Base-by-base conservation (phyloP, 1,139 yeast genomes). In the Pichia sp. region DNA sequence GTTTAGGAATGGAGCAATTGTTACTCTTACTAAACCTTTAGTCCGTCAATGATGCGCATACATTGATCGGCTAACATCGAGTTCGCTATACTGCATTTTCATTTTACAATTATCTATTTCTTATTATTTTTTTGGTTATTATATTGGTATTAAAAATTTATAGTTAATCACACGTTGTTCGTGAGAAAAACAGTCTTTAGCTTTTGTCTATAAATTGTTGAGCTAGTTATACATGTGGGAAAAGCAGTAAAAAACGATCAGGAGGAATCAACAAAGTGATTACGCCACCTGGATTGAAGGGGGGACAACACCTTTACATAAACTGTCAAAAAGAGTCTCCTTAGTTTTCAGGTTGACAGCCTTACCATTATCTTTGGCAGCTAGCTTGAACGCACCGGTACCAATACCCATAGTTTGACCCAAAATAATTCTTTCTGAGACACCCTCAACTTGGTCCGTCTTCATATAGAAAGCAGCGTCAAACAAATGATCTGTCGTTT, bases 401-500 rank as follows among this genome's bases (percentile, higher is more conserved):
- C 99, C 99, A 62, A 95, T 85, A 55, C 88, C 82, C 97, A 93
- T 93, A 53, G 97, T 89, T 75, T 93, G 98, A 40, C 99, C 99
- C 63, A 95, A 78, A 65, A 95, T 95, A 66, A 95, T 93, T 75
- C 99, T 90, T 72, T 95, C 99, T 40, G 96, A 87, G 26, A 95
- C 99, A 73, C 99, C 99, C 71, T 95, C 99, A 56, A 95, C 90
- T 66, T 85, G 80, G 71, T 95, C 99, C 32, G 85, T 85, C 77
- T 95, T 93, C 97, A 90, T 90, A 72, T 87, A 93, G 76, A 93
- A 95, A 0, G 99, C 93, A 5, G 99, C 99, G 70, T 95, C 99
- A 65, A 95, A 95, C 70, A 95, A 78, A 73, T 95, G 99, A 69
- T 95, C 99, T 0, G 99, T 93, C 6, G 99, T 95, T 76, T 95